Evolutionary conservation across 305 asterid species (phyloP), one percentile per base, ranked within the genome.

Genomic region (Solanum aculeatissimum): DNA sequence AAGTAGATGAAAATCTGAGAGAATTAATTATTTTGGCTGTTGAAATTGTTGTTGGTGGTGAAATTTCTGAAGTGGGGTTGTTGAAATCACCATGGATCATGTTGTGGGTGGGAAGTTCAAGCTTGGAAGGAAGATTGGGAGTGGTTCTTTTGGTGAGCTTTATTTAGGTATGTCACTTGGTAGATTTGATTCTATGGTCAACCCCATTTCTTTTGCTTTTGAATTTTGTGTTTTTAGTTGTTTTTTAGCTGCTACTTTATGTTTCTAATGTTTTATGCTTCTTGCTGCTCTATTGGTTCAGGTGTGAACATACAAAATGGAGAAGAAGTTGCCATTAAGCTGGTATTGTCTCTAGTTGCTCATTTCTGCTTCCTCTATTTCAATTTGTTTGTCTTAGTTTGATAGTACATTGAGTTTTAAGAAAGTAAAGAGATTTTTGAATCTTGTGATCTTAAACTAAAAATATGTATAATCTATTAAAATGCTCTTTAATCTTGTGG

Each of bases 61-160:
- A 68, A 83, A 49, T 51, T 54, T 51, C 14, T 42, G 43, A 69
- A 83, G 51, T 72, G n/a, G 66, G 81, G 83, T 84, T 51, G 18
- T 71, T 85, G 86, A 77, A 83, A 85, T 90, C 83, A 85, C 84
- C 86, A 95, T 96, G 99, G 98, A 93, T 91, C 95, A 91, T 82
- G 93, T 93, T 79, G 98, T 96, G 84, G 93, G 98, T 84, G 98
- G 95, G 21, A 96, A 91, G 86, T 96, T 92, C 91, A 96, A 94
- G 94, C 93, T 93, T 85, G 98, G 97, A 86, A 93, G 98, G 92
- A 96, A 96, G 91, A 96, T 96, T 89, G 98, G 98, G 79, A 89
- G 95, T 89, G 99, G 99, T 79, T 96, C 99, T 75, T 95, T 96
- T 86, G 99, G 99, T 83, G 97, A 95, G 88, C 97, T 96, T 85